Evolutionary conservation across 1,139 yeast genomes (phyloP), one percentile per base, ranked within the genome.

Genomic region (Sugiyamaella sp.): DNA sequence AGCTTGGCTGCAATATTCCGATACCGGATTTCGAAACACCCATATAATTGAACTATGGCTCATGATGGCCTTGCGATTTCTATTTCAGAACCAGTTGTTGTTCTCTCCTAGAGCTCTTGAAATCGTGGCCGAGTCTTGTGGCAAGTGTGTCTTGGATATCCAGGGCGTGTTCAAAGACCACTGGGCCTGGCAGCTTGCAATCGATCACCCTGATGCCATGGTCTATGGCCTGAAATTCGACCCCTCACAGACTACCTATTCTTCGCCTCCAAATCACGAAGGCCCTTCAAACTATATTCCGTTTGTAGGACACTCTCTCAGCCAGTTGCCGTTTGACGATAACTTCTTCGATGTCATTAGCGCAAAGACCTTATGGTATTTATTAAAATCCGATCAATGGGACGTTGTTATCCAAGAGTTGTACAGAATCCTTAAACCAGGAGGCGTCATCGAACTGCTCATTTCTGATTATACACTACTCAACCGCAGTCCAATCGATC

Each of bases 151-250:
- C 2, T 59, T 69, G n/a, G 72, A 69, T 53, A 54, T 69, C 39
- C 72, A 69, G 49, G 70, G 71, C 4, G 60, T 66, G 8, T 59
- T 67, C 44, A 60, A 66, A 45, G 70, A 68, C 21, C 71, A 69
- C 41, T 73, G 76, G 75, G 66, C 72, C 1, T 73, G 77, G 77
- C 73, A 69, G 53, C 55, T 73, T 39, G 76, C 77, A 1, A 55
- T 71, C 16, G 76, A 73, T 56, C 65, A 65, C 51, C 75, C 74
- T 1, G 59, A 54, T 2, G 60, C 71, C 4, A 66, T 67, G 48
- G 59, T 71, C 10, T 72, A 70, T 48, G 71, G 71, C 35, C 68
- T 66, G 53, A 65, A 66, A 45, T 56, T 63, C 25, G 63, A 62
- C 29, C 61, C 60, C 21, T 20, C 59, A 24, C 41, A 58, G 50